Conservation (phyloP, 1,284 basidiomycete species). For the Polyporus tsugae region DNA sequence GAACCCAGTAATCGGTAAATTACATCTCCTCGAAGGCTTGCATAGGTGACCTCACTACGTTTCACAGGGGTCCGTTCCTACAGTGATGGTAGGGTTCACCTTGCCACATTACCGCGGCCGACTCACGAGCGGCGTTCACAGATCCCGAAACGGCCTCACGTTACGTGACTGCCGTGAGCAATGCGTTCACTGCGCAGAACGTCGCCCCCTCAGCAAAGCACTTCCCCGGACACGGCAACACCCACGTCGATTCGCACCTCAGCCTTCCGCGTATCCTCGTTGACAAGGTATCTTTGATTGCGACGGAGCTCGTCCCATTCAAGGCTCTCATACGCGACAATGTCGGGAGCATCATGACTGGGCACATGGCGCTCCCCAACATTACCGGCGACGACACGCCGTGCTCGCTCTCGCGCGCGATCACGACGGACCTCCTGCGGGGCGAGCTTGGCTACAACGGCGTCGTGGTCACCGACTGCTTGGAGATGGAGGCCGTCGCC, state of each 20-base stretch:
- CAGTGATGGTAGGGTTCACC: slow-evolving; percentile 59
- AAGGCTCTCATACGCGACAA: slow-evolving; percentile 48
- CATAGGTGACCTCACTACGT: background rate
- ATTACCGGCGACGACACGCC: slow-evolving; percentile 62
- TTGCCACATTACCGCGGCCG: background rate
- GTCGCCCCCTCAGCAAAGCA: slow-evolving; percentile 72
- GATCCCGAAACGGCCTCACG: slow-evolving; percentile 60
- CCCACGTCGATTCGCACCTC: slow-evolving; percentile 74
- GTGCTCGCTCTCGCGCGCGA: slow-evolving; percentile 59
- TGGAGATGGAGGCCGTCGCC: slow-evolving; percentile 76
- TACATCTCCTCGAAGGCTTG: background rate
- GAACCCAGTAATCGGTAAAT: slow-evolving; percentile 75
- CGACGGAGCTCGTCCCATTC: slow-evolving; percentile 69
- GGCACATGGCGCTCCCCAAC: slow-evolving; percentile 72
- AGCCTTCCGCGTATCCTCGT: slow-evolving; percentile 68
- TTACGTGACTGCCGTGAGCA: slow-evolving; percentile 56
- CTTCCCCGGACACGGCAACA: slow-evolving; percentile 79
- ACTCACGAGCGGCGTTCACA: slow-evolving; percentile 34
- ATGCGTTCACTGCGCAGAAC: slow-evolving; percentile 55
- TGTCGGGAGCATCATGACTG: slow-evolving; percentile 71
- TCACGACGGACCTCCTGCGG: slow-evolving; percentile 63
- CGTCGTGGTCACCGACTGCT: slow-evolving; percentile 71
- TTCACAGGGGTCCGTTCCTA: slow-evolving; percentile 69
- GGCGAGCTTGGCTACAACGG: slow-evolving; percentile 57
- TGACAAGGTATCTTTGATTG: slow-evolving; percentile 47